Conservation (phyloP, 1,284 basidiomycete genomes). For the Mycena citricolor region DNA sequence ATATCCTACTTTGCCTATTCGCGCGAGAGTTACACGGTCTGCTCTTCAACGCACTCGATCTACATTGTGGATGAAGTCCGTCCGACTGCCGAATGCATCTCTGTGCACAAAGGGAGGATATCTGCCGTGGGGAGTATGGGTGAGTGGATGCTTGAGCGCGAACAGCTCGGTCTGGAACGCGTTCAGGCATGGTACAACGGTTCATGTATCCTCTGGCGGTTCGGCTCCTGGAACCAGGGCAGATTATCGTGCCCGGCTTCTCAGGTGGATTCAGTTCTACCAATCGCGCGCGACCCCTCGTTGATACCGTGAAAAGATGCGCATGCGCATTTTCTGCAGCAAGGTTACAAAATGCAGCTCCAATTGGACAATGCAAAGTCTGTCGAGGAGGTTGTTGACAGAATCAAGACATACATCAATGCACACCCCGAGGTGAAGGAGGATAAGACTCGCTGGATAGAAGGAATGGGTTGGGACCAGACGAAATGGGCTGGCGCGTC, state of each 20-base stretch:
- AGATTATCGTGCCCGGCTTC: conserved; percentile 68
- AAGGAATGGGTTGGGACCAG: conserved; percentile 94
- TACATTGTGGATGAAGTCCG: conserved; percentile 53
- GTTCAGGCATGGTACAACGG: conserved; percentile 25
- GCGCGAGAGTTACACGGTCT: conserved; percentile 41
- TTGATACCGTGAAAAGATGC: conserved; percentile 51
- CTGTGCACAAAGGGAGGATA: conserved; percentile 58
- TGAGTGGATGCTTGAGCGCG: background rate
- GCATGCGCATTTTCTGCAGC: conserved; percentile 74
- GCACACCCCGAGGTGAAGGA: conserved; percentile 54
- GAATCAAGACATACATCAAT: conserved; percentile 63
- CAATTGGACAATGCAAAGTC: conserved; percentile 62
- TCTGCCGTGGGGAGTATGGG: conserved; percentile 49
- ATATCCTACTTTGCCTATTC: too few species aligned
- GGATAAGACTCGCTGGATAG: conserved; percentile 67
- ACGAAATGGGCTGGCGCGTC: conserved; percentile 66
- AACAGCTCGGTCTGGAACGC: conserved; percentile 10
- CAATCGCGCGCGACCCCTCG: background rate
- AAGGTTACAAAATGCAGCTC: conserved; percentile 69
- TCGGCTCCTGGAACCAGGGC: conserved; percentile 41
- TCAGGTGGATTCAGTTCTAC: conserved; percentile 44
- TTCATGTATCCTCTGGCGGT: conserved; percentile 32
- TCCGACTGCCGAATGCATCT: conserved; percentile 64
- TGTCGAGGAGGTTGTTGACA: conserved; percentile 59
- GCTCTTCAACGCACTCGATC: conserved; percentile 43